Evolutionary conservation across 108 stramenopile species (phyloP).

Genomic region (Fistulifera pelliculosa): DNA sequence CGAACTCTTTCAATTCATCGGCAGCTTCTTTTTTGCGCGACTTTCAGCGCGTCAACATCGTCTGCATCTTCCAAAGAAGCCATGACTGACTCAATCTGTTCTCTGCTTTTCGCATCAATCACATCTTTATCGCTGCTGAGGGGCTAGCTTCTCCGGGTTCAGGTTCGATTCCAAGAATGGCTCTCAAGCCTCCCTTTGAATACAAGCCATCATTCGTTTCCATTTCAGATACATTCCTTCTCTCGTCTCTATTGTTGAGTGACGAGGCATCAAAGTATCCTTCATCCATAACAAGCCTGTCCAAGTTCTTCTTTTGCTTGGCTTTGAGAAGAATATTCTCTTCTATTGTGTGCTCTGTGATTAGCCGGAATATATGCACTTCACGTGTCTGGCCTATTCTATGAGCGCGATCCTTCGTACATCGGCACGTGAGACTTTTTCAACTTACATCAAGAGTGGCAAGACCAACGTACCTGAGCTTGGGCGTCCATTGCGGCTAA

Average conservation of each 20-base stretch:
- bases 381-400: slow-evolving; percentile 36
- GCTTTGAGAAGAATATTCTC: slow-evolving; percentile 97
- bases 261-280: slow-evolving; percentile 82
- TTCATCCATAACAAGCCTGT: slow-evolving; percentile 90
- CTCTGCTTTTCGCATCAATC: slow-evolving; percentile 42
- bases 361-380: slow-evolving; percentile 83
- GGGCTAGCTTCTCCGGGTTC: slow-evolving; percentile 18
- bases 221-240: slow-evolving; percentile 11
- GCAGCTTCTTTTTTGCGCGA: slow-evolving; percentile 67
- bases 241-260: slow-evolving; percentile 2
- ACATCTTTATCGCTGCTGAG: slow-evolving; percentile 6
- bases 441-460: neutral
- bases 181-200: slow-evolving; percentile 56
- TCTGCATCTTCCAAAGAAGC: slow-evolving; percentile 86
- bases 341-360: slow-evolving; percentile 92
- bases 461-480: slow-evolving; percentile 50
- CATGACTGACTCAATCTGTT: slow-evolving; percentile 87
- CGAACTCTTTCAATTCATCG: slow-evolving; percentile 80
- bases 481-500: slow-evolving; percentile 94
- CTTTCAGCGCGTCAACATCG: slow-evolving; percentile 73
- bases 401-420: slow-evolving; percentile 34
- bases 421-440: neutral
- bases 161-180: slow-evolving; percentile 50
- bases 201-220: slow-evolving; percentile 45
- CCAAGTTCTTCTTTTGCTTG: slow-evolving; percentile 90